Base-by-base conservation (phyloP, 1,284 basidiomycete species). In the Neotropicomus parvogracilis region DNA sequence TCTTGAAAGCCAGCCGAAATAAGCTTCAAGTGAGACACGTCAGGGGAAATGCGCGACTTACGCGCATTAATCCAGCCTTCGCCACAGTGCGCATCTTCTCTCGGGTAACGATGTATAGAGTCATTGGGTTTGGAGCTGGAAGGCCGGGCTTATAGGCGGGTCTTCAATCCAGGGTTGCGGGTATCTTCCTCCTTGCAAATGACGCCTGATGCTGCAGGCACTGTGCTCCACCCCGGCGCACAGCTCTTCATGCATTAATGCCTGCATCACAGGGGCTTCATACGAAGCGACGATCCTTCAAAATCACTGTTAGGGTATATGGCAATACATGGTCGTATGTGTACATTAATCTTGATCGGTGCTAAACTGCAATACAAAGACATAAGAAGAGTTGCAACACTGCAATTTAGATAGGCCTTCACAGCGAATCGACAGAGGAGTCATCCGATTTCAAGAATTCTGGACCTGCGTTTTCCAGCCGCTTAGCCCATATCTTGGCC, bases 361-460 rank as follows among this genome's bases (percentile, higher is more conserved):
- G 36, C 19, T 44, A 29, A 20, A 20, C 26, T 11, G 5, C 5
- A 31, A 60, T 52, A 62, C 46, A 46, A 33, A 44, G 13, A 40
- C 12, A 43, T 46, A 36, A 42, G n/a, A 36, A 29, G 17, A 46
- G 2, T 26, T 10, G n/a, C n/a, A 36, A 37, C 16, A 45, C n/a
- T 17, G 36, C 3, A n/a, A 19, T 12, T 5, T 24, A 4, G 17
- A 24, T 33, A 4, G 8, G 17, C 33, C 20, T 17, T 47, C 24
- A 58, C 26, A 38, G 31, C 1, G 62, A 62, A 7, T 31, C 41
- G 5, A 60, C 33, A 36, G 54, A 60, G 21, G 19, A 6, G 12
- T 62, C 49, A 26, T 63, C 54, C 12, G 48, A 47, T 44, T 62
- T 65, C 24, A 63, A 53, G 19, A 62, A 62, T 19, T 62, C 50